Conservation (phyloP, 2,329 filamentous ascomycete species). For the Calycina herbarum region DNA sequence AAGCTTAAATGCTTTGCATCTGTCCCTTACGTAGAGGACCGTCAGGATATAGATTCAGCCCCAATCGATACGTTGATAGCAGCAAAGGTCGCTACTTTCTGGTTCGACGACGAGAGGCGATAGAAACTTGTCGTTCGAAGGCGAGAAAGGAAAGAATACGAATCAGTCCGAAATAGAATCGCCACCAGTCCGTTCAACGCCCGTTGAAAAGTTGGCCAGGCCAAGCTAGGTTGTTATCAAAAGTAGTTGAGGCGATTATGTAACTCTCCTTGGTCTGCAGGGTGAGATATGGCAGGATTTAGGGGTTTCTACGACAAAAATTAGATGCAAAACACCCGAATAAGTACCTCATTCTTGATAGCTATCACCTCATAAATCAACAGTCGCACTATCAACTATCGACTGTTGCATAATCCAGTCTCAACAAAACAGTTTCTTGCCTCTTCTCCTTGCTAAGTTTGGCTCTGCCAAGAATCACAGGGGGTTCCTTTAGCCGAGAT, state of each 20-base stretch:
- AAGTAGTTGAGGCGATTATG: no score
- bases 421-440: constrained; percentile 5
- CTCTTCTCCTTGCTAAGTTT: neutral
- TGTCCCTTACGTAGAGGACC: neutral
- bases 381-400: neutral
- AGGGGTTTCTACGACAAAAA: neutral
- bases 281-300: neutral
- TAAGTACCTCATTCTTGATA: neutral
- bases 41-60: constrained; percentile 18
- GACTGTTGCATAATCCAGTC: neutral
- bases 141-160: no score
- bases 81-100: neutral
- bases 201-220: neutral
- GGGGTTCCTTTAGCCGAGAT: neutral
- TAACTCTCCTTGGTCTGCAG: neutral
- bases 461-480: constrained; percentile 9
- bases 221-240: neutral
- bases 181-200: no score
- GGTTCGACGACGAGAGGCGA: neutral
- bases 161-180: no score
- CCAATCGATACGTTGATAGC: constrained; percentile 22
- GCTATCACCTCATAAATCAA: neutral
- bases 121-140: no score
- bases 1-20: neutral
- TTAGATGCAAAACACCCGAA: neutral